Percentiles rank a stretch among this genome's conserved stretches.
Evolutionary conservation across 441 rosid genomes (phyloP).

Genomic region (Adansonia madagascariensis): DNA sequence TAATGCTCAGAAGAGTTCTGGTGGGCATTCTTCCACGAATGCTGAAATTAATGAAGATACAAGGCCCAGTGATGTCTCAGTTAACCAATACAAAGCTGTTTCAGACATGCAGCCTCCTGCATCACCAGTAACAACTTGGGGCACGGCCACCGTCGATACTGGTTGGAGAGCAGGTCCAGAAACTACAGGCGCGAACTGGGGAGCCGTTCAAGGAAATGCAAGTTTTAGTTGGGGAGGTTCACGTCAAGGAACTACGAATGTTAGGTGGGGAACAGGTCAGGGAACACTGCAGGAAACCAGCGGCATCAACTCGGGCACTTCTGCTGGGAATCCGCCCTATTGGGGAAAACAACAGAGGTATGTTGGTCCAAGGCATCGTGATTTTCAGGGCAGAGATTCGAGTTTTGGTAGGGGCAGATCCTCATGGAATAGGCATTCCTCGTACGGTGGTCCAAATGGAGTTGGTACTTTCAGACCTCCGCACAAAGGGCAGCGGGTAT

Average conservation of each 20-base stretch:
- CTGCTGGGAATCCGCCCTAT: constrained; percentile 36
- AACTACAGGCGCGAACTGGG: constrained; percentile 31
- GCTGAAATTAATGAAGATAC: constrained; percentile 49
- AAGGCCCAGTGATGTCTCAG: constrained; percentile 47
- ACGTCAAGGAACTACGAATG: constrained; percentile 35
- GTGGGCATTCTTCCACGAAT: constrained; percentile 51
- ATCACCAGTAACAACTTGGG: constrained; percentile 48
- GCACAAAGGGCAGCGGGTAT: constrained; percentile 74
- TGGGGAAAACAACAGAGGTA: constrained; percentile 57
- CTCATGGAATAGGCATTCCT: constrained; percentile 54
- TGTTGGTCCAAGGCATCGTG: constrained; percentile 47
- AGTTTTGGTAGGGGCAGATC: constrained; percentile 51
- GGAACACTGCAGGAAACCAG: constrained; percentile 34
- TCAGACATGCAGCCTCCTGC: constrained; percentile 48
- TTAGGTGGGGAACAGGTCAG: constrained; percentile 39
- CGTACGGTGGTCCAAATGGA: constrained; percentile 52
- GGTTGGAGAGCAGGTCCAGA: constrained; percentile 43
- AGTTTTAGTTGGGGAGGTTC: constrained; percentile 36
- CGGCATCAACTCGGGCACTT: constrained; percentile 32
- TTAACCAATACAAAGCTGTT: constrained; percentile 54
- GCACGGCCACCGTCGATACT: constrained; percentile 40
- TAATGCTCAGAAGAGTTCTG: constrained; percentile 48
- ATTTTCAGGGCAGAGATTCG: constrained; percentile 45
- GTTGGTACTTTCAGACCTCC: constrained; percentile 54
- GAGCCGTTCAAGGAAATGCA: constrained; percentile 42